phyloP scores from a whole-genome alignment of 2,329 filamentous ascomycete genomes.

The Chrysosporium queenslandicum region DNA sequence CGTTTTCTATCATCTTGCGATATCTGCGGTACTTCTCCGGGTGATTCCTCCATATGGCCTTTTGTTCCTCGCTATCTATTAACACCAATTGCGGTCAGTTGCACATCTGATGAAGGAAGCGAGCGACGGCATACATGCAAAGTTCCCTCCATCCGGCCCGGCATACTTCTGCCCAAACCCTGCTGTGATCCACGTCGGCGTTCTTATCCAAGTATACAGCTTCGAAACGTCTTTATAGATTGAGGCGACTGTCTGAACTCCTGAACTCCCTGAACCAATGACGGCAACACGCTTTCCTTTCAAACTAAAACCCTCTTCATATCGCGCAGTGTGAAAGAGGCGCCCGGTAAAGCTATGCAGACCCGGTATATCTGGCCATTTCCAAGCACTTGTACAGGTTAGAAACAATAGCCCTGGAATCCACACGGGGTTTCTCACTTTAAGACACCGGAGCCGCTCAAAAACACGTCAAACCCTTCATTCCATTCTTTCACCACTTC shows the following conservation, averaged over 20 bases:
- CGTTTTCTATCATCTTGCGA: constrained; percentile 47
- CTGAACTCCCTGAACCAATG: constrained; percentile 40
- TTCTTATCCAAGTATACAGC: constrained; percentile 56
- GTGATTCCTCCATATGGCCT: constrained; percentile 47
- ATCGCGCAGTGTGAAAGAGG: constrained; percentile 38
- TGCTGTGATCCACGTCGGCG: constrained; percentile 58
- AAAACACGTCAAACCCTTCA: constrained; percentile 25
- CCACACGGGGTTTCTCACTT: constrained; percentile 26
- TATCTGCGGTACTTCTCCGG: constrained; percentile 52
- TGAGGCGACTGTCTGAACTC: constrained; percentile 43
- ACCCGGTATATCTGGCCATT: constrained; percentile 41
- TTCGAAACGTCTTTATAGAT: constrained; percentile 34
- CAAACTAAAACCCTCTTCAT: constrained; percentile 32
- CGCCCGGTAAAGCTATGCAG: constrained; percentile 39
- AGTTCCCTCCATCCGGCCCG: constrained; percentile 14
- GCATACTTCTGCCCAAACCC: constrained; percentile 32
- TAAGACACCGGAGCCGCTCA: constrained; percentile 34
- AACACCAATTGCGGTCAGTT: constrained; percentile 48
- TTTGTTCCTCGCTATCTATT: constrained; percentile 38
- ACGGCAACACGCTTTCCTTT: constrained; percentile 24
- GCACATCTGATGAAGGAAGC: neutral
- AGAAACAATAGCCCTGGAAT: constrained; percentile 13
- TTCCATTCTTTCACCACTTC: constrained; percentile 22
- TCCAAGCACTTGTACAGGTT: constrained; percentile 25
- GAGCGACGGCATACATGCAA: constrained; percentile 9